These are phyloP conservation scores for Yarrowia osloensis DNA, from an alignment of 805 yeast species.

Conservation along the genomic window DNA sequence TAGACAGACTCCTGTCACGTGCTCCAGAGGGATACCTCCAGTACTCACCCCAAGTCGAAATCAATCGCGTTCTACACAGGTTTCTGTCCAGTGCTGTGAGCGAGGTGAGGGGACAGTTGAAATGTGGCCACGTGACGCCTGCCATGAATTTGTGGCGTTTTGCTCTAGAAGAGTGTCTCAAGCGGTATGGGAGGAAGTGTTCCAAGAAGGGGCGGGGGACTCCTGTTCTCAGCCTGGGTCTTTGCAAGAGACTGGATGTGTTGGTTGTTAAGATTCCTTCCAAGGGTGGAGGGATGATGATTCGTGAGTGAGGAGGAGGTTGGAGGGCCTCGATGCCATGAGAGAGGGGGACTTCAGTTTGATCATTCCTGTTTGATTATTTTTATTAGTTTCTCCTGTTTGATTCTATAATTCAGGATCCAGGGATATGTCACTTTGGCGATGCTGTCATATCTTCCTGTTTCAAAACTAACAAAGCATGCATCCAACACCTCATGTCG, in stretches of 20 bases:
- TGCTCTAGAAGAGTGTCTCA: background rate
- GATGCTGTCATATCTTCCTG: too few species aligned
- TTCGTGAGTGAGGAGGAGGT: background rate
- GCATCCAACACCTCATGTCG: background rate
- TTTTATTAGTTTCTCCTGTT: too few species aligned
- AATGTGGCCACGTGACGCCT: background rate
- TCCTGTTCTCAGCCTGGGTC: background rate
- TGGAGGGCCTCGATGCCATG: too few species aligned
- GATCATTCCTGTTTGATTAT: too few species aligned
- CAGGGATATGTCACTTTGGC: too few species aligned
- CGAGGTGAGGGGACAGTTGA: background rate
- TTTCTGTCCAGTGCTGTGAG: background rate
- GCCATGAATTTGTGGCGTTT: constrained; percentile 3
- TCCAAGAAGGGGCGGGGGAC: too few species aligned
- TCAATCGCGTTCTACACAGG: background rate
- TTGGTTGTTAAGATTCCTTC: background rate
- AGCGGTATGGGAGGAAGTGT: background rate
- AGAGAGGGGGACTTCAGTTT: too few species aligned
- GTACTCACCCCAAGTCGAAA: background rate
- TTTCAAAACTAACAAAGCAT: background rate
- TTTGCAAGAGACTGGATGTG: background rate
- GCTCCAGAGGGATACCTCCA: background rate
- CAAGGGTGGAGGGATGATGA: background rate
- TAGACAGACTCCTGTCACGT: background rate
- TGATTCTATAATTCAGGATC: too few species aligned